Percentiles rank a stretch among this genome's conserved stretches.
Conservation (phyloP, 1,284 basidiomycete species). For the Veloporphyrellus conicus region DNA sequence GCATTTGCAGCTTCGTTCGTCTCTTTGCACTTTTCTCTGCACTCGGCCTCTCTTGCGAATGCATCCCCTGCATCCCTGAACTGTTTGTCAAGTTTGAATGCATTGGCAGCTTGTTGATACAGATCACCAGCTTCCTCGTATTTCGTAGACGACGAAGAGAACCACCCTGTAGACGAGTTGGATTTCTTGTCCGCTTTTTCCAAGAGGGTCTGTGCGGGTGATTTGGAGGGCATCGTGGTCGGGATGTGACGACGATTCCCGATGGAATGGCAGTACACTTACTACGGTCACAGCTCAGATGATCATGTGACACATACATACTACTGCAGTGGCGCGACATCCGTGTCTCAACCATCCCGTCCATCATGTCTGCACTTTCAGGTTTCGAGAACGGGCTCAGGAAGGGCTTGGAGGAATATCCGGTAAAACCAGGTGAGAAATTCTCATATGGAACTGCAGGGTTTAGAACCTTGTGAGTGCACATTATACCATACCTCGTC, state of each 20-base stretch:
- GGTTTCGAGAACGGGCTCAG: constrained; percentile 35
- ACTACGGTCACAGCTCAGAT: not conserved
- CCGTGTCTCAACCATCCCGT: not conserved
- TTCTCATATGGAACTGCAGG: constrained; percentile 95
- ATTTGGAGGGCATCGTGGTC: constrained; percentile 42
- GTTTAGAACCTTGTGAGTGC: constrained; percentile 85
- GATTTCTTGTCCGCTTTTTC: constrained; percentile 93
- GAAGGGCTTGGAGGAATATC: constrained; percentile 53
- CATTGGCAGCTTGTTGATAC: constrained; percentile 91
- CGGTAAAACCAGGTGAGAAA: constrained; percentile 55
- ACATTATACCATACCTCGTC: not conserved
- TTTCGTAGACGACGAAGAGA: constrained; percentile 74
- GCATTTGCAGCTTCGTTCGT: constrained; percentile 91
- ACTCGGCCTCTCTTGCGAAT: constrained; percentile 86
- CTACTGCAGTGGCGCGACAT: not conserved
- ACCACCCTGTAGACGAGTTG: constrained; percentile 79
- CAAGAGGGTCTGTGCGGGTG: constrained; percentile 58
- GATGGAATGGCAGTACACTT: too few relatives aligned
- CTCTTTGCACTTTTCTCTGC: constrained; percentile 82
- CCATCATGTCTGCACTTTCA: constrained; percentile 42
- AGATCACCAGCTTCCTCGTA: constrained; percentile 93
- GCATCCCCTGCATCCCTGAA: constrained; percentile 90
- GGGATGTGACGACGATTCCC: not conserved
- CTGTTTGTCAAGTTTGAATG: constrained; percentile 90
- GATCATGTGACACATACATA: constrained; percentile 22